Percentiles rank a stretch among this genome's conserved stretches.
These are phyloP conservation scores for Saksenaea vasiformis DNA, from an alignment of 371 early-diverging fungal species.

Conservation along the genomic window DNA sequence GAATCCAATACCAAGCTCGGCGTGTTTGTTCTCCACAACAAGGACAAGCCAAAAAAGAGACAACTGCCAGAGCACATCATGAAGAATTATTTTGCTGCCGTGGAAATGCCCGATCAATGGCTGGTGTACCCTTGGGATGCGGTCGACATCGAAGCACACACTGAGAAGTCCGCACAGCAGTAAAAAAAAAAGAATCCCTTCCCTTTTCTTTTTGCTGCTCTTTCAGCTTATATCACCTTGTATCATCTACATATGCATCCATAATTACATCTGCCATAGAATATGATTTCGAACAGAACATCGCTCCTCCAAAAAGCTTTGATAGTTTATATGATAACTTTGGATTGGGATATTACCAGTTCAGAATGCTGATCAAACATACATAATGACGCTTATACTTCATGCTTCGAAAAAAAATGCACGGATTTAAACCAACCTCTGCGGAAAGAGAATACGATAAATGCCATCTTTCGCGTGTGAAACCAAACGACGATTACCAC, in stretches of 20 bases:
- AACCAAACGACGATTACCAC: no score
- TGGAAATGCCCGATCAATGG: conserved; percentile 78
- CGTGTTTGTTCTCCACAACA: conserved; percentile 78
- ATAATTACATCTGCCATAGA: neutral
- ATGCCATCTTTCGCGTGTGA: no score
- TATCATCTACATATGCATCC: neutral
- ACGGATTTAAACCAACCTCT: no score
- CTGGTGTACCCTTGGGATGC: conserved; percentile 81
- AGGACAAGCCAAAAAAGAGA: conserved; percentile 72
- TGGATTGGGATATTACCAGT: no score
- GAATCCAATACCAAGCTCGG: conserved; percentile 69
- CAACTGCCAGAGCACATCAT: conserved; percentile 63
- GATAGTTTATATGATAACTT: no score
- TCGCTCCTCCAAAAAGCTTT: no score
- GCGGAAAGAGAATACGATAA: no score
- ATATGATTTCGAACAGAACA: neutral
- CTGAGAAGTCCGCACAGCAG: conserved; percentile 44
- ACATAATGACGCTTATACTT: no score
- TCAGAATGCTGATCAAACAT: no score
- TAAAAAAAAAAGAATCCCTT: neutral
- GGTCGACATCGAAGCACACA: conserved; percentile 71
- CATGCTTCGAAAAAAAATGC: no score
- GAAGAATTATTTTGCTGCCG: conserved; percentile 70
- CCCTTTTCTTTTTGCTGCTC: no score
- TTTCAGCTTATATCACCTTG: neutral